phyloP scores from a whole-genome alignment of 2,329 filamentous ascomycete genomes.

The Microsporum audouinii region DNA sequence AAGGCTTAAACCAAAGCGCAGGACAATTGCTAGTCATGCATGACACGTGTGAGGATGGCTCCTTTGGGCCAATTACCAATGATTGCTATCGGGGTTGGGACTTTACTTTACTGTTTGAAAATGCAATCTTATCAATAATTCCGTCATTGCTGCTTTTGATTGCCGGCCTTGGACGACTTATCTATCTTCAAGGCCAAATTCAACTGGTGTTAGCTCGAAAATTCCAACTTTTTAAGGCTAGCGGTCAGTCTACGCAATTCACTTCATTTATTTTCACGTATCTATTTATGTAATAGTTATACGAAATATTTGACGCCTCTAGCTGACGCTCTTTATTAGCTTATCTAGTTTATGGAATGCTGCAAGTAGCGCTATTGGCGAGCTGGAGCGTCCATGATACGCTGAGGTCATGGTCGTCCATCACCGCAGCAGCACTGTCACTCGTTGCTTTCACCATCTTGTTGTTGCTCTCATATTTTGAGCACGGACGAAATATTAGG shows the following conservation, averaged over 20 bases:
- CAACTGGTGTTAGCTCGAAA: neutral
- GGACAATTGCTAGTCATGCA: neutral
- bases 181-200: neutral
- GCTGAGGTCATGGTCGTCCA: neutral
- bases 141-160: neutral
- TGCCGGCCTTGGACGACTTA: neutral
- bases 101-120: constrained; percentile 24
- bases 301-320: neutral
- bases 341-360: neutral
- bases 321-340: neutral
- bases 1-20: neutral
- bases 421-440: neutral
- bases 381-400: neutral
- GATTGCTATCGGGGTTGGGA: constrained; percentile 20
- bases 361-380: neutral
- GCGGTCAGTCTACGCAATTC: neutral
- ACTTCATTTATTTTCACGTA: neutral
- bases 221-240: neutral
- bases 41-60: constrained; percentile 14
- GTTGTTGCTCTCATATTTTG: constrained; percentile 12
- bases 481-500: constrained; percentile 29
- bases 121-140: constrained; percentile 17
- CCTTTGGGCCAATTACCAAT: constrained; percentile 20
- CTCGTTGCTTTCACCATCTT: neutral
- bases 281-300: neutral